Base-by-base conservation (phyloP, 192 early-diverging fungal genomes). In the Podila minutissima region DNA sequence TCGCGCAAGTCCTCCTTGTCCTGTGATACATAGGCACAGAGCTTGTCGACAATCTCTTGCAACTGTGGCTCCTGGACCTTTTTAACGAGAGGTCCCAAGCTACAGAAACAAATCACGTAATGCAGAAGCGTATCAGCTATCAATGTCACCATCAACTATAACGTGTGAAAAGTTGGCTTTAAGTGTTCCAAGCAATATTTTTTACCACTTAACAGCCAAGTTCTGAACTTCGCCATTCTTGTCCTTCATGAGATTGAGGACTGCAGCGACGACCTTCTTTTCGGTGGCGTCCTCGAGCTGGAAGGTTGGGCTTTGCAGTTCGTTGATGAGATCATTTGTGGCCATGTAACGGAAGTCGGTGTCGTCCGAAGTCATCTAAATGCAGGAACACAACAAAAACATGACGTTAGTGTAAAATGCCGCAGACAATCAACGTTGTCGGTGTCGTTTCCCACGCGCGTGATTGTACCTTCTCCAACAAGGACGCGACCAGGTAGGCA, bases 281-380 rank as follows among this genome's bases (percentile, higher is more conserved):
- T 94, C 91, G 22, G 92, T 89, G 29, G 81, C 55, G 28, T 88
- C 74, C 15, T 94, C 92, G 32, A 87, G 74, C 10, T 62, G 68
- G 69, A 92, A 89, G 28, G 71, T 73, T 11, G 89, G 86, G 64
- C 89, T 90, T 50, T 89, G 86, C 17, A 95, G 87, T 66, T 93
- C 93, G 15, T 88, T 89, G 72, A 90, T 91, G 55, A 96, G 84
- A 83, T 96, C 95, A 67, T 89, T 89, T 24, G 90, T 60, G 28
- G 94, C 95, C 95, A 96, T 96, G 82, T 91, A 95, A 50, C 95
- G 92, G 76, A 93, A 93, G 83, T 96, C 95, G 26, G 92, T 88
- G 82, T 96, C 95, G 35, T 77, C 83, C 62, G 82, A 85, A 28
- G 72, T 69, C 89, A 91, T 89, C 88, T 91, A 84, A 53, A n/a